These are phyloP conservation scores for Chlorella sp. DNA, from an alignment of 139 green algal species.

Conservation along the genomic window DNA sequence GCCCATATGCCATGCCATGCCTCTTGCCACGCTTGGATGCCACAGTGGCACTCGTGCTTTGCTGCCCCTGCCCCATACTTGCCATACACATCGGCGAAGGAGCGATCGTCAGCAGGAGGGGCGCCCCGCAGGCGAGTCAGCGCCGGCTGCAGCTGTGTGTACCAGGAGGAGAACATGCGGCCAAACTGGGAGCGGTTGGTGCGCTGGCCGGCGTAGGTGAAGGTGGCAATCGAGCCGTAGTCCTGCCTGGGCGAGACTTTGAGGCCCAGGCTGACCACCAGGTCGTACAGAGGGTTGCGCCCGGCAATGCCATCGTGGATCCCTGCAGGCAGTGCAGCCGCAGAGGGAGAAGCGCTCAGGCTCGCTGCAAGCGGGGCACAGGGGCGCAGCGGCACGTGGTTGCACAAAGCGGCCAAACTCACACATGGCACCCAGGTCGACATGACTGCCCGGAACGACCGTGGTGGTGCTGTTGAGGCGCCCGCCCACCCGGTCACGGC, in stretches of 20 bases:
- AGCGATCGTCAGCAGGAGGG: not conserved
- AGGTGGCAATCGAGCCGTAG: not conserved
- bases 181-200: not conserved
- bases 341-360: too few species aligned
- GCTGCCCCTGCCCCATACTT: not conserved
- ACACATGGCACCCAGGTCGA: conserved; percentile 61
- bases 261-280: conserved; percentile 7
- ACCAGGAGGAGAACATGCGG: not conserved
- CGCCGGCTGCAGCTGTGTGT: not conserved
- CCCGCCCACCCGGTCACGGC: conserved; percentile 64
- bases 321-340: conserved; percentile 2
- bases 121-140: not conserved
- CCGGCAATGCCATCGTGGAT: conserved; percentile 41
- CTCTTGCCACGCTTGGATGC: too few species aligned
- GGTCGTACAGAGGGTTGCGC: conserved; percentile 44
- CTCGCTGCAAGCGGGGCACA: too few species aligned
- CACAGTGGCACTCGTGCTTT: too few species aligned
- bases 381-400: too few species aligned
- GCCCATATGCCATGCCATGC: too few species aligned
- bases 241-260: not conserved
- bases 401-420: too few species aligned
- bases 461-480: conserved; percentile 55
- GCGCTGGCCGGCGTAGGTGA: not conserved
- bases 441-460: conserved; percentile 4
- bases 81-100: not conserved